These are phyloP conservation scores for Serendipita sp. DNA, from an alignment of 768 basidiomycete genomes.

Conservation along the genomic window DNA sequence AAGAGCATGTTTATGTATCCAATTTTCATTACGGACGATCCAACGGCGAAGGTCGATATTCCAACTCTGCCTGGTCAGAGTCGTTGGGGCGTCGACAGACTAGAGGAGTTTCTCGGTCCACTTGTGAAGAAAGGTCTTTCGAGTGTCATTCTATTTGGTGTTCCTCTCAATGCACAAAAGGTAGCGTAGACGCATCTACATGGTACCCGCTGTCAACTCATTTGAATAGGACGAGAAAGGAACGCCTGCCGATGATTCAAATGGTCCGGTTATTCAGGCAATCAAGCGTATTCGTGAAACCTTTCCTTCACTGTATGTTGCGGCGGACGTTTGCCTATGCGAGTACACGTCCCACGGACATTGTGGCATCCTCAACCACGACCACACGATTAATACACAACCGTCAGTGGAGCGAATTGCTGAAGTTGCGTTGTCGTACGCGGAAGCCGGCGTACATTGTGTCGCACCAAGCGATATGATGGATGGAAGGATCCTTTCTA, in stretches of 20 bases:
- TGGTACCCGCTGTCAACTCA: background rate
- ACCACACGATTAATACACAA: slow-evolving; percentile 61
- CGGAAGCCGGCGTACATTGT: slow-evolving; percentile 89
- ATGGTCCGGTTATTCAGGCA: slow-evolving; percentile 89
- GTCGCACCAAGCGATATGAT: slow-evolving; percentile 99
- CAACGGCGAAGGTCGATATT: slow-evolving; percentile 67
- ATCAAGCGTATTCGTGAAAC: slow-evolving; percentile 58
- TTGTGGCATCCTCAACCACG: slow-evolving; percentile 63
- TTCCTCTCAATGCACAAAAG: slow-evolving; percentile 67
- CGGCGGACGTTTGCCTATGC: slow-evolving; percentile 95
- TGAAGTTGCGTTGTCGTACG: slow-evolving; percentile 83
- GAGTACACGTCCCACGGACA: slow-evolving; percentile 98
- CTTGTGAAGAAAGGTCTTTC: slow-evolving; percentile 77
- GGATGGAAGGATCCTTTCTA: slow-evolving; percentile 84
- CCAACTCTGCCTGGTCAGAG: slow-evolving; percentile 68
- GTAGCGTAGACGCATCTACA: slow-evolving; percentile 22
- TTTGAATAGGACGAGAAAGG: slow-evolving; percentile 55
- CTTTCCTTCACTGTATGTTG: slow-evolving; percentile 78
- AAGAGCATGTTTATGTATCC: slow-evolving; percentile 99
- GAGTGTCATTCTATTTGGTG: slow-evolving; percentile 91
- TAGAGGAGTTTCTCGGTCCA: slow-evolving; percentile 75
- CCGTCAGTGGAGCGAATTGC: slow-evolving; percentile 80
- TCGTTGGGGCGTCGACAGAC: slow-evolving; percentile 87
- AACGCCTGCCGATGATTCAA: slow-evolving; percentile 74
- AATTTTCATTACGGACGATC: slow-evolving; percentile 93